Evolutionary conservation across 176 grass and related monocot species (phyloP).

Genomic region (Zea mays): DNA sequence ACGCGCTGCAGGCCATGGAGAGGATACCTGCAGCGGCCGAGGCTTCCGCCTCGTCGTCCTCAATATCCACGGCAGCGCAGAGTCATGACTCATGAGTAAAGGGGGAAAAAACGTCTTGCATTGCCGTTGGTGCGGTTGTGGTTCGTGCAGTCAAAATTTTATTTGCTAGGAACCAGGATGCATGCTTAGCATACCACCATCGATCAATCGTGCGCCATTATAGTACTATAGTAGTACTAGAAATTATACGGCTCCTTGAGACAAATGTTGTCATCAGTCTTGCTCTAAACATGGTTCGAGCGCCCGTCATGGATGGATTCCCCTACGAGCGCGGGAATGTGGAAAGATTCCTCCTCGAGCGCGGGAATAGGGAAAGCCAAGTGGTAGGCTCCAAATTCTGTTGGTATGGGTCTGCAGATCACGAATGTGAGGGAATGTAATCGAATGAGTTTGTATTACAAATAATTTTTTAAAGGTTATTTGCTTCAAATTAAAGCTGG

Average conservation of each 20-base stretch:
- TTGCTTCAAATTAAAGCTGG: too few relatives aligned
- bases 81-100: neutral
- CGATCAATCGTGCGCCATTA: neutral
- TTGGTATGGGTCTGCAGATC: too few relatives aligned
- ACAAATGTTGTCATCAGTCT: neutral
- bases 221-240: too few relatives aligned
- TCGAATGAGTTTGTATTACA: too few relatives aligned
- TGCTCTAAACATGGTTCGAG: neutral
- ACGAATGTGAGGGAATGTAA: too few relatives aligned
- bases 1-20: slow-evolving; percentile 63
- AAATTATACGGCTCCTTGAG: too few relatives aligned
- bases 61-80: neutral
- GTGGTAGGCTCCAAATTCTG: neutral
- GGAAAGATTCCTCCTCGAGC: too few relatives aligned
- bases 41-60: neutral
- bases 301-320: neutral
- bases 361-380: too few relatives aligned
- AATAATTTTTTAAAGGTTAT: too few relatives aligned
- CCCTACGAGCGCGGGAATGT: neutral
- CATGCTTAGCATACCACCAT: slow-evolving; percentile 8
- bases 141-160: neutral
- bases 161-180: neutral
- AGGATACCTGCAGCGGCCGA: slow-evolving; percentile 43
- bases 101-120: neutral
- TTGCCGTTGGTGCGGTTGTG: neutral